phyloP scores from a whole-genome alignment of 208 protist genomes.

The Strigomonas oncopelti region DNA sequence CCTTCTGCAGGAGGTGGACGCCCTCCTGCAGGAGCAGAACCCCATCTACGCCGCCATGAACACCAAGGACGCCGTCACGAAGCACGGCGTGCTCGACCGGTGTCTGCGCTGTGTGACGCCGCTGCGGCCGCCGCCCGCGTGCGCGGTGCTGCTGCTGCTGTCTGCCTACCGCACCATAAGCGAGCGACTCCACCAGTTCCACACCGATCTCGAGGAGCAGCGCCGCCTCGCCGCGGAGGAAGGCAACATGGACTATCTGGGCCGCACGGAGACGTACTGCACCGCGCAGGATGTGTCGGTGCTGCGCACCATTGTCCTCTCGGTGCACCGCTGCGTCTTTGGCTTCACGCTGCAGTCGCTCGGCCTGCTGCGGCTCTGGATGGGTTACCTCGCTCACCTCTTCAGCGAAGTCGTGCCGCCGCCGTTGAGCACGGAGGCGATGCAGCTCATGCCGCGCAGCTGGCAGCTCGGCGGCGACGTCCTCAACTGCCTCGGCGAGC shows the following conservation, averaged over 20 bases:
- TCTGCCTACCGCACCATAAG: constrained; percentile 50
- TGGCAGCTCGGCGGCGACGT: constrained; percentile 28
- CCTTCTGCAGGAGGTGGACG: constrained; percentile 3
- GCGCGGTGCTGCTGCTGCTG: constrained; percentile 52
- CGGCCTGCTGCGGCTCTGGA: constrained; percentile 67
- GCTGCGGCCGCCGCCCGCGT: constrained; percentile 39
- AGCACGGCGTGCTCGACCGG: constrained; percentile 12
- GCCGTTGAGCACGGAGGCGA: constrained; percentile 32
- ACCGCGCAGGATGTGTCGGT: constrained; percentile 43
- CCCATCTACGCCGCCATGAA: not conserved
- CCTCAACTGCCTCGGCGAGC: constrained; percentile 29
- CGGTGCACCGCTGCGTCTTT: constrained; percentile 65
- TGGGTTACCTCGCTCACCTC: constrained; percentile 64
- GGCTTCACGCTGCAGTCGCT: constrained; percentile 34
- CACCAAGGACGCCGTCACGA: not conserved
- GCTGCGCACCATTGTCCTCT: constrained; percentile 40
- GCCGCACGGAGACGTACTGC: constrained; percentile 57
- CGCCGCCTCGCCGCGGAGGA: constrained; percentile 34
- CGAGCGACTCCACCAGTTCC: constrained; percentile 34
- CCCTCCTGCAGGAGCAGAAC: constrained; percentile 5
- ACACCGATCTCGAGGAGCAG: constrained; percentile 50
- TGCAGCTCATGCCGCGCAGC: constrained; percentile 39
- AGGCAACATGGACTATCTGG: constrained; percentile 36
- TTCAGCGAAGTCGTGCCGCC: constrained; percentile 65
- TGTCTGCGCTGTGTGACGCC: constrained; percentile 28